Conservation (phyloP, 257 asterid species). For the Lithospermum erythrorhizon region DNA sequence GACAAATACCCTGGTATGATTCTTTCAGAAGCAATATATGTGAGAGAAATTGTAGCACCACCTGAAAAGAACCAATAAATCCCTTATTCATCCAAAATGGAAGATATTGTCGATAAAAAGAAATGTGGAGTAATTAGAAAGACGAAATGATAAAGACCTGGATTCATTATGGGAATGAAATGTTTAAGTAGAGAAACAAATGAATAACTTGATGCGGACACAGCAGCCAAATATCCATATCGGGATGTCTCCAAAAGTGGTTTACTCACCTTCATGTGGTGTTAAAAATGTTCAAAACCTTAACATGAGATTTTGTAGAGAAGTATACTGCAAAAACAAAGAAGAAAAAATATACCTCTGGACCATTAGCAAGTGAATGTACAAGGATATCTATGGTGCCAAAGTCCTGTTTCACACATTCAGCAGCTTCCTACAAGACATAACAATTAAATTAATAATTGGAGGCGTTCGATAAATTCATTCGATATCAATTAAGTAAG, state of each 20-base stretch:
- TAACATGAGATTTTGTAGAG: neutral
- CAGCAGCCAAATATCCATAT: slow-evolving; percentile 79
- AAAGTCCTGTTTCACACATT: slow-evolving; percentile 78
- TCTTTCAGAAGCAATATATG: slow-evolving; percentile 93
- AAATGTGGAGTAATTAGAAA: neutral
- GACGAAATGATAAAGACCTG: slow-evolving; percentile 33
- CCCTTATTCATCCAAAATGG: neutral
- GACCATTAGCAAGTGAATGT: slow-evolving; percentile 98
- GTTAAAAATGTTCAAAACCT: slow-evolving; percentile 1
- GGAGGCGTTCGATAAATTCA: neutral
- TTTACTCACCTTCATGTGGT: slow-evolving; percentile 48
- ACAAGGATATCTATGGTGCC: slow-evolving; percentile 97
- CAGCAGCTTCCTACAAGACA: slow-evolving; percentile 80
- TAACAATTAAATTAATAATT: neutral
- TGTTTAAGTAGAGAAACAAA: slow-evolving; percentile 71
- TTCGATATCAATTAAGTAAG: neutral
- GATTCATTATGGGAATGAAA: slow-evolving; percentile 79
- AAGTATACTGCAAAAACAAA: neutral
- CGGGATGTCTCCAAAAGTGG: slow-evolving; percentile 86
- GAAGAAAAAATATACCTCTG: slow-evolving; percentile 49
- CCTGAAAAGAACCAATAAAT: slow-evolving; percentile 34
- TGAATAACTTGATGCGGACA: slow-evolving; percentile 94
- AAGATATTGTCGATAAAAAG: neutral
- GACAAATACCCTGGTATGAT: slow-evolving; percentile 76
- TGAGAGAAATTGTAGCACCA: slow-evolving; percentile 85